Conservation (phyloP, 331 rosid species). For the Phaseolus coccineus region DNA sequence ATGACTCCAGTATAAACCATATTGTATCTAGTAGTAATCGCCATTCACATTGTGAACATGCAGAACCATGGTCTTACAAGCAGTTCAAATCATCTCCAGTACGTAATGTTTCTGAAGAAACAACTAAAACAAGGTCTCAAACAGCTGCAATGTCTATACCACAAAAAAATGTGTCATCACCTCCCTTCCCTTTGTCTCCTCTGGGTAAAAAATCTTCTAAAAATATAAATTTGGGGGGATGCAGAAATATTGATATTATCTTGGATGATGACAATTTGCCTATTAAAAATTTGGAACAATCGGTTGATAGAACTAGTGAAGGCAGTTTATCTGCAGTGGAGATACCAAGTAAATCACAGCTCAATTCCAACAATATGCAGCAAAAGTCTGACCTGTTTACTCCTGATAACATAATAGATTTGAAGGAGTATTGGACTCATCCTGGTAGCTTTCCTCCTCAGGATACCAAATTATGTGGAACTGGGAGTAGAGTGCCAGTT, state of each 20-base stretch:
- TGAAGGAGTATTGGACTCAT: constrained; percentile 46
- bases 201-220: constrained; percentile 61
- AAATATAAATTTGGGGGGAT: constrained; percentile 45
- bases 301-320: constrained; percentile 50
- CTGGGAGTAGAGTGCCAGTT: constrained; percentile 56
- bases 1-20: constrained; percentile 40
- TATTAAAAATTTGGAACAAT: constrained; percentile 54
- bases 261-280: constrained; percentile 47
- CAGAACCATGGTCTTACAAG: constrained; percentile 41
- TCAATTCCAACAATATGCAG: constrained; percentile 47
- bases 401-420: constrained; percentile 46
- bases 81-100: constrained; percentile 43
- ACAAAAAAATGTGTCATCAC: constrained; percentile 45
- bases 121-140: constrained; percentile 40
- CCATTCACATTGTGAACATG: constrained; percentile 42
- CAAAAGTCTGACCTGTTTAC: constrained; percentile 46
- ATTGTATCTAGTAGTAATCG: constrained; percentile 42
- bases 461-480: constrained; percentile 49
- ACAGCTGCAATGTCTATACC: constrained; percentile 52
- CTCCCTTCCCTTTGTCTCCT: constrained; percentile 70
- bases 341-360: constrained; percentile 39
- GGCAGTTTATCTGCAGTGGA: constrained; percentile 50
- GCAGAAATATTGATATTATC: constrained; percentile 37
- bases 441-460: constrained; percentile 53
- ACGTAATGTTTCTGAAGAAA: constrained; percentile 43